Evolutionary conservation across 805 yeast genomes (phyloP), one percentile per base, ranked within the genome.

Genomic region (Schwanniomyces sp.): DNA sequence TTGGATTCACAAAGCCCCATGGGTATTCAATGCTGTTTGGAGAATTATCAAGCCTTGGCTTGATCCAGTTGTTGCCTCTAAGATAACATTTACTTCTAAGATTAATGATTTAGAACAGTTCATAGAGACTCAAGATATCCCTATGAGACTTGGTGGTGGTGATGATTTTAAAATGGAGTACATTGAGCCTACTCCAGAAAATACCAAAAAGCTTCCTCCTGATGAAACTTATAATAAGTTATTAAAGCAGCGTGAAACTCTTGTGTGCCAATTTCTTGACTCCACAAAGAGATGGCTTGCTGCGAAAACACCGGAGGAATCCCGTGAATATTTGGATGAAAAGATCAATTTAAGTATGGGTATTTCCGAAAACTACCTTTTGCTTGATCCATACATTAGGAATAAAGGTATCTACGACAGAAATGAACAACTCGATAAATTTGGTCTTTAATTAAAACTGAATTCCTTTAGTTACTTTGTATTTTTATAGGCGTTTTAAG

Each of bases 21-120:
- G 97, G 98, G 82, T 94, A 46, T 94, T 94, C 72, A 82, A 88
- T 44, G 92, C 97, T 21, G 88, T 92, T 50, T 94, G 99, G 98
- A 86, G 85, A 56, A 81, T 92, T 56, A 83, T 94, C 56, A 89
- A 88, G 66, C 84, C 84, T 57, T 91, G 96, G 97, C 72, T 91
- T 47, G 97, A 91, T 63, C 97, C 97, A 2, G 96, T 88, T 17
- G 96, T 91, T 41, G 95, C 96, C 0, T 76, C 91, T 25, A 91
- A 91, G 67, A 88, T 91, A 58, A 78, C 80, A 36, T 91, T 91
- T 67, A 87, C 96, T 24, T 84, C 85, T 59, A 73, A 72, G 52
- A 59, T 71, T 16, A 77, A 80, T 45, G 96, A 91, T 44, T 65
- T 91, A 55, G 72, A 72, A 43, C 75, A 84, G 53, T 80, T 70